These are phyloP conservation scores for Hypericum perforatum DNA, from an alignment of 345 rosid species.

Conservation along the genomic window DNA sequence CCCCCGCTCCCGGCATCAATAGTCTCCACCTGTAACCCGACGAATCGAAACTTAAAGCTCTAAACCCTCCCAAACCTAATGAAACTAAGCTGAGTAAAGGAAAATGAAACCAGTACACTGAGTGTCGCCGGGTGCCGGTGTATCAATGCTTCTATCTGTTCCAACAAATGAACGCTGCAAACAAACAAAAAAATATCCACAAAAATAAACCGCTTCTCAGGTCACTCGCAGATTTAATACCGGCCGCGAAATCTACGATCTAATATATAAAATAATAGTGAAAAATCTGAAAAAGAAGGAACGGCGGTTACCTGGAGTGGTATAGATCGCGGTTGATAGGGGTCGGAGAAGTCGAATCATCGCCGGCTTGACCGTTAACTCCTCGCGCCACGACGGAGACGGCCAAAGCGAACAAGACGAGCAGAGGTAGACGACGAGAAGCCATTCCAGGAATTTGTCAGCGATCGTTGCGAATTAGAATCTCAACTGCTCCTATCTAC, in stretches of 20 bases:
- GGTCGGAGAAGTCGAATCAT: slow-evolving; percentile 16
- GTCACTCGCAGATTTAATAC: too few species aligned
- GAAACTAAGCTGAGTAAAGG: not conserved
- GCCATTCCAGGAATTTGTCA: too few species aligned
- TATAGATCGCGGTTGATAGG: slow-evolving; percentile 78
- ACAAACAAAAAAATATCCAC: not conserved
- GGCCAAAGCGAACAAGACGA: too few species aligned
- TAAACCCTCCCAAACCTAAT: not conserved
- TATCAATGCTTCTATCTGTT: slow-evolving; percentile 48
- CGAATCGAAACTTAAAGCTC: not conserved
- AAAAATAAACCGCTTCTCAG: not conserved
- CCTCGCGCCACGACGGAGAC: too few species aligned
- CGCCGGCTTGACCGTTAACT: too few species aligned
- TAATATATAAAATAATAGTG: not conserved
- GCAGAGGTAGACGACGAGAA: too few species aligned
- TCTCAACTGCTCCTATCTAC: too few species aligned
- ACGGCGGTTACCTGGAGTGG: slow-evolving; percentile 45
- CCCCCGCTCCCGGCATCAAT: slow-evolving; percentile 56
- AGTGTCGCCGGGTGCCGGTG: slow-evolving; percentile 67
- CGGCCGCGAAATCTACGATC: too few species aligned
- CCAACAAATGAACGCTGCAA: slow-evolving; percentile 58
- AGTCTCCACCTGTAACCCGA: slow-evolving; percentile 40
- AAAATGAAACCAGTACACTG: slow-evolving; percentile 25
- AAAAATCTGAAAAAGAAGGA: not conserved
- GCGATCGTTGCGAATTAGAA: too few species aligned